Base-by-base conservation (phyloP, 225 moss, liverwort and hornwort genomes). In the Physcomitrium patens region DNA sequence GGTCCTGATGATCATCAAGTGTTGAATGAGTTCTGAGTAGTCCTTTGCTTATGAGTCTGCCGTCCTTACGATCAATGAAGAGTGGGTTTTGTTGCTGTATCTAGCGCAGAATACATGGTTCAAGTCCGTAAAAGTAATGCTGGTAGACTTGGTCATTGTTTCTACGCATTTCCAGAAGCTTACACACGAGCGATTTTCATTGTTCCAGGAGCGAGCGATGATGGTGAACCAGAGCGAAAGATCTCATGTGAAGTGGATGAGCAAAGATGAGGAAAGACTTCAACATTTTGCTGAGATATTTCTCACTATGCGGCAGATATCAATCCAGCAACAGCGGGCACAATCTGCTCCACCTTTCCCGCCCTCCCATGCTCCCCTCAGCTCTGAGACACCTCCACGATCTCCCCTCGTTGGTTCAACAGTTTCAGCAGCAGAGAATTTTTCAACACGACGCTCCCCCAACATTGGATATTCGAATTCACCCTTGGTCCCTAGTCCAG, bases 251-350 rank as follows among this genome's bases (percentile, higher is more conserved):
- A 85, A 63, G 63, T 77, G 52, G 55, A 18, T 60, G 52, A 82
- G 80, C 65, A 84, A 84, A 70, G 87, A 84, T 27, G 87, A 93
- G 68, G 76, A 89, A 55, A 68, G 79, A 60, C 78, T 93, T 49
- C 86, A 89, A 72, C 89, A 90, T 54, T 93, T 93, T 80, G 93
- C 93, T 0, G 91, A 91, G 82, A 85, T 89, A 20, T 93, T 93
- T 65, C 86, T 91, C 19, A 64, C 89, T 65, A 87, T 91, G 77
- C 82, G 91, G 69, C 83, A 84, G n/a, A 91, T 93, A 73, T 52
- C 91, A 46, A 76, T 75, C 43, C 93, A 93, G 77, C 93, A 93
- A 81, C 87, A 89, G 70, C 91, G 81, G 27, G 93, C 93, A 9
- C 89, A 91, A 74, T 84, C 77, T 65, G 87, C 86, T 17, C 93